Percentiles rank a stretch among this genome's conserved stretches.
phyloP scores from a whole-genome alignment of 1,284 basidiomycete genomes.

The Anthracocystis panici-leucophaei region DNA sequence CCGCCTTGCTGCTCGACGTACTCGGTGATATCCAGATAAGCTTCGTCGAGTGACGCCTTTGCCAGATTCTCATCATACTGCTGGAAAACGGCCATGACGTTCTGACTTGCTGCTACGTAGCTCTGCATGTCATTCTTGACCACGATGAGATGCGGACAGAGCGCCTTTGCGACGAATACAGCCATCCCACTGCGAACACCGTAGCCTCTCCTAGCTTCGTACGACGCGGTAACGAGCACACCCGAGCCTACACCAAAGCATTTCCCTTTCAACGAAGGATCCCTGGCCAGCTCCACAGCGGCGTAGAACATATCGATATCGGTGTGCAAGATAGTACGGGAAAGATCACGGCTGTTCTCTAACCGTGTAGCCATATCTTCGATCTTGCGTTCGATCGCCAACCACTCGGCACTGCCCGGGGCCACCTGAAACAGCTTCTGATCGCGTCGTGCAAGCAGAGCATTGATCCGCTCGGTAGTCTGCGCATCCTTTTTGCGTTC shows the following conservation, averaged over 20 bases:
- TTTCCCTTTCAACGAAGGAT: slow-evolving; percentile 79
- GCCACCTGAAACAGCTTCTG: slow-evolving; percentile 45
- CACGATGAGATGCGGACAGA: slow-evolving; percentile 90
- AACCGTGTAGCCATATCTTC: slow-evolving; percentile 75
- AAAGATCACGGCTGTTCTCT: slow-evolving; percentile 82
- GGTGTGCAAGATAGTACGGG: slow-evolving; percentile 85
- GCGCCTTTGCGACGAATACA: slow-evolving; percentile 90
- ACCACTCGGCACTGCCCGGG: slow-evolving; percentile 47
- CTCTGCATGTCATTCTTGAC: slow-evolving; percentile 72
- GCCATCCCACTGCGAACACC: slow-evolving; percentile 75
- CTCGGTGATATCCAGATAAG: slow-evolving; percentile 83
- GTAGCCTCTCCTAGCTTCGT: slow-evolving; percentile 72
- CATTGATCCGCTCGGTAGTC: slow-evolving; percentile 78
- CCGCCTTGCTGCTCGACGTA: slow-evolving; percentile 80
- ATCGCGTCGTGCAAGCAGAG: slow-evolving; percentile 50
- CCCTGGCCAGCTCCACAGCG: slow-evolving; percentile 76
- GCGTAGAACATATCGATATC: slow-evolving; percentile 71
- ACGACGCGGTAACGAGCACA: slow-evolving; percentile 64
- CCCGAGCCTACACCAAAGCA: slow-evolving; percentile 66
- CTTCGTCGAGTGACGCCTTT: slow-evolving; percentile 81
- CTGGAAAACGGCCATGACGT: slow-evolving; percentile 73
- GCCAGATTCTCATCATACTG: slow-evolving; percentile 85
- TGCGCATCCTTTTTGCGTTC: slow-evolving; percentile 86
- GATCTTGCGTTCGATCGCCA: slow-evolving; percentile 49
- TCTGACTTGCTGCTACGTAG: slow-evolving; percentile 65